Base-by-base conservation (phyloP, 2,329 filamentous ascomycete species). In the Colletotrichum phormii region DNA sequence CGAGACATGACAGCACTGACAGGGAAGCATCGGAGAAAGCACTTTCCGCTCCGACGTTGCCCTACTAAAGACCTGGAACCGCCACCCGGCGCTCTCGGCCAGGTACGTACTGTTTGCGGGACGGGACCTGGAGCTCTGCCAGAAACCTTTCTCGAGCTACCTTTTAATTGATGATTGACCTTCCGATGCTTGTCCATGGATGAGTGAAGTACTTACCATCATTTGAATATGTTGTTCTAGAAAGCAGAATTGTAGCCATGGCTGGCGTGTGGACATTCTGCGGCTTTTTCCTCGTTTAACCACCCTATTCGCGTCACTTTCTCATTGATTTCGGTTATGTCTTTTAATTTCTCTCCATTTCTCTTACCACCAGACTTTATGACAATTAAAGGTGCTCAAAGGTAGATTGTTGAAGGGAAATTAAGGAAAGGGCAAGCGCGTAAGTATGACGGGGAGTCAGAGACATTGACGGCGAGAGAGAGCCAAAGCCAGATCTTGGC, bases 11-110 rank as follows among this genome's bases (percentile, higher is more conserved):
- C 64, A 58, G 29, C 54, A 49, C 57, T 9, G 63, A 15, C 54
- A 59, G 57, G 35, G 57, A 55, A 2, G 29, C 2, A 1, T n/a
- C 69, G 69, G 69, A 72, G 53, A 62, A 72, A 68, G 37, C 26
- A 13, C 4, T 6, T 62, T 59, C 69, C 69, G 69, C 5, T 29
- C 62, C 61, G 61, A 13, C 1, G 0, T 1, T 0, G 22, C 5
- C 22, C 22, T 9, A 55, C 51, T 12, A 4, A 18, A 24, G 11
- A 35, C 33, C 33, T 8, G 33, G 33, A 35, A 11, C 33, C 33
- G 33, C 7, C 33, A 35, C 33, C 9, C 26, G 26, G 26, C 4
- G 26, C 4, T 26, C 26, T 26, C 26, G 26, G 26, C 4, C 26
- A 6, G 8, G 42, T 49, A 49, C 18, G 42, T 49, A 49, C 7